phyloP scores from a whole-genome alignment of 352 stramenopile species.

The Phytopythium montanum region DNA sequence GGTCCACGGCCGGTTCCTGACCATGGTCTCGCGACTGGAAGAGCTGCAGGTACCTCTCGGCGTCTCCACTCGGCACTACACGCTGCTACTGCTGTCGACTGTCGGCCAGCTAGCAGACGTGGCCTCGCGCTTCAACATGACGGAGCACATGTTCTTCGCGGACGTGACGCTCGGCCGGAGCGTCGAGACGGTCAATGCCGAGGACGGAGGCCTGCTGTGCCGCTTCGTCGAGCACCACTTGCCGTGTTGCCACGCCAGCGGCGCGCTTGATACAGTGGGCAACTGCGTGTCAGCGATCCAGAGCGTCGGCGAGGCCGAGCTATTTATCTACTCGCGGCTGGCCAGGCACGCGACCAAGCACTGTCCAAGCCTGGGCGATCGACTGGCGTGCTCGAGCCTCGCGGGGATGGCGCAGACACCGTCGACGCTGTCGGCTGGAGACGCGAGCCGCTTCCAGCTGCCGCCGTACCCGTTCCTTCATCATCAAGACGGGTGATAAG shows the following conservation, averaged over 20 bases:
- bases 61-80: conserved; percentile 25
- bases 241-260: conserved; percentile 28
- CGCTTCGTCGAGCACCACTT: conserved; percentile 31
- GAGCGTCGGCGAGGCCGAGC: conserved; percentile 16
- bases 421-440: conserved; percentile 12
- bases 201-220: conserved; percentile 31
- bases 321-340: conserved; percentile 36
- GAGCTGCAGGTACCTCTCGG: conserved; percentile 26
- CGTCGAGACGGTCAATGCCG: conserved; percentile 22
- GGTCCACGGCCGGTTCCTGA: conserved; percentile 37
- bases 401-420: conserved; percentile 11
- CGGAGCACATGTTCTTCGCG: conserved; percentile 37
- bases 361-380: conserved; percentile 21
- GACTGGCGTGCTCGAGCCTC: conserved; percentile 23
- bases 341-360: conserved; percentile 23
- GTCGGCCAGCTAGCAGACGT: conserved; percentile 24
- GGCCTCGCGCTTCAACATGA: conserved; percentile 30
- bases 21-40: conserved; percentile 35
- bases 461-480: conserved; percentile 32
- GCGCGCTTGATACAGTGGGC: conserved; percentile 5
- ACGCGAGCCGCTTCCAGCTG: conserved; percentile 28
- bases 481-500: neutral
- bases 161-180: conserved; percentile 25
- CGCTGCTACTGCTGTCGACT: conserved; percentile 25
- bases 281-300: conserved; percentile 28